Conservation (phyloP, 2,329 filamentous ascomycete species). For the Aspergillus oerlinghausenensis region DNA sequence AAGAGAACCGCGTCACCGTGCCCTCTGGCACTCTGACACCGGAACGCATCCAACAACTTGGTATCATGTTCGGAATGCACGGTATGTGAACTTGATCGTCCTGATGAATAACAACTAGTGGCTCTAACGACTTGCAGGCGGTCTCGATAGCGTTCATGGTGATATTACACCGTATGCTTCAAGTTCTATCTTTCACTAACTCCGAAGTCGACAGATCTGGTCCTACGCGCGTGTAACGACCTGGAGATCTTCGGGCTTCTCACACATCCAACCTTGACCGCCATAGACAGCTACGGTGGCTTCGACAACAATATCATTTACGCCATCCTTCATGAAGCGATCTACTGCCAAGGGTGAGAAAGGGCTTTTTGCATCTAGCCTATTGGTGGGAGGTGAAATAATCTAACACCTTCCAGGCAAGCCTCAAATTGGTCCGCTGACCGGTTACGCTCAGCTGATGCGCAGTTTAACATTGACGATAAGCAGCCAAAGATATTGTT, state of each 20-base stretch:
- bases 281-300: slow-evolving; percentile 61
- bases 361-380: neutral
- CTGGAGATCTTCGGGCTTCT: slow-evolving; percentile 72
- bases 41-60: slow-evolving; percentile 69
- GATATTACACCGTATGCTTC: slow-evolving; percentile 11
- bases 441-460: slow-evolving; percentile 33
- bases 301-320: slow-evolving; percentile 81
- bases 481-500: slow-evolving; percentile 62
- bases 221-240: slow-evolving; percentile 67
- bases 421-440: slow-evolving; percentile 72
- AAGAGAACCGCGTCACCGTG: slow-evolving; percentile 57
- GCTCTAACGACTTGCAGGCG: slow-evolving; percentile 42
- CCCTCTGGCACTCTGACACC: slow-evolving; percentile 70
- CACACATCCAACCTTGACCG: slow-evolving; percentile 64
- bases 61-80: slow-evolving; percentile 72
- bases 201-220: slow-evolving; percentile 44
- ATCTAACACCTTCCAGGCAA: slow-evolving; percentile 35
- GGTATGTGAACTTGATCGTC: slow-evolving; percentile 36
- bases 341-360: slow-evolving; percentile 68
- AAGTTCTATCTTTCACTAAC: neutral
- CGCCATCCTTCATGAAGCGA: slow-evolving; percentile 78
- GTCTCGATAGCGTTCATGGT: slow-evolving; percentile 68
- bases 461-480: slow-evolving; percentile 44
- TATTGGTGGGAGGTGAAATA: neutral
- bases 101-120: neutral